Evolutionary conservation across 306 rosid genomes (phyloP), one percentile per base, ranked within the genome.

Genomic region (Mimosa bimucronata): DNA sequence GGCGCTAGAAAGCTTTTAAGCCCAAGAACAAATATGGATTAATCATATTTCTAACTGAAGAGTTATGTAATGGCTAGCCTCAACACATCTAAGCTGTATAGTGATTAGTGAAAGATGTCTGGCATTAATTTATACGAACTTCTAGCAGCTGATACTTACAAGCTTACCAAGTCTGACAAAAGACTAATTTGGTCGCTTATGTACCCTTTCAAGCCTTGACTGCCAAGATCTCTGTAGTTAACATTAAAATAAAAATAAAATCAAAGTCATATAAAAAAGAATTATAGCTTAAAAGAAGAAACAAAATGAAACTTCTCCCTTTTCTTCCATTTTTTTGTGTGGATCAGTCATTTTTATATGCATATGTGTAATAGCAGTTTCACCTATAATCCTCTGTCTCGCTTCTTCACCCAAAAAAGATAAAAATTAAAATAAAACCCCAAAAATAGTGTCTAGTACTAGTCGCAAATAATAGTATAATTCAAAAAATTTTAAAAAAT

Each of bases 161-260:
- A 87, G 94, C 94, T 95, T 85, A 89, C 93, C 94, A 95, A 88
- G 89, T 95, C 90, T 60, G 94, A 62, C 97, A 95, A 87, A 71
- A 86, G 92, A 87, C 87, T 83, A 83, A 92, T 95, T 83, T 88
- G 90, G 75, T 89, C 96, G 77, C 91, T 90, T 78, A 93, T 90
- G 83, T 58, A 79, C 78, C 98, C 99, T 88, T 93, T 92, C 88
- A 95, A 90, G 71, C 98, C 99, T 88, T 93, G 99, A 81, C 93
- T 91, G 69, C 96, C 98, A 70, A 95, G 94, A 80, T 95, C 96
- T 73, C 99, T 95, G 94, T 79, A 84, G 83, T 73, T 65, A 55
- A 37, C 74, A 76, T 60, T 55, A 41, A 70, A 81, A 80, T 73
- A 82, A 74, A 55, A 67, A 58, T 62, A 42, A 77, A 75, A 80